These are phyloP conservation scores for Westerdykella aurantiaca DNA, from an alignment of 2,329 filamentous ascomycete genomes.

Conservation along the genomic window DNA sequence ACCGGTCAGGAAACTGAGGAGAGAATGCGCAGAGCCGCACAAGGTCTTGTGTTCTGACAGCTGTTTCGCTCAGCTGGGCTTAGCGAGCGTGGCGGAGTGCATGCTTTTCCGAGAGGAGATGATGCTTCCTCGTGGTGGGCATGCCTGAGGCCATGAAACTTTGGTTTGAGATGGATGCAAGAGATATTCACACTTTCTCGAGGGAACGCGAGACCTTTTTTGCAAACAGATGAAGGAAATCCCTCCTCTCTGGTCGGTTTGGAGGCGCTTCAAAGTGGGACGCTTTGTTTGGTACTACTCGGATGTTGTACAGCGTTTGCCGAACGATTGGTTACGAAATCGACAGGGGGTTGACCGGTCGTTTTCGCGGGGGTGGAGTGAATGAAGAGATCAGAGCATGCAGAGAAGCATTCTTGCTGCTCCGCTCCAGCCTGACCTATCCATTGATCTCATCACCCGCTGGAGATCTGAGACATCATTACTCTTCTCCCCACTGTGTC, in stretches of 20 bases:
- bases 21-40: constrained; percentile 29
- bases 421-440: no score
- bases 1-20: constrained; percentile 20
- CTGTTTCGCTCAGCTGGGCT: constrained; percentile 6
- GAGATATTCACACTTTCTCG: constrained; percentile 13
- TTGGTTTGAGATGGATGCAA: constrained; percentile 1
- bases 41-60: constrained; percentile 15
- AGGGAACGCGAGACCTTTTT: no score
- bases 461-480: constrained; percentile 12
- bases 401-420: no score
- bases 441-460: constrained; percentile 7
- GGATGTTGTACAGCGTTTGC: constrained; percentile 20
- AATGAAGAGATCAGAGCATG: constrained; percentile 17
- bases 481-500: constrained; percentile 24
- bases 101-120: constrained; percentile 7
- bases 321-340: constrained; percentile 33
- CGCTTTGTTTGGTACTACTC: constrained; percentile 26
- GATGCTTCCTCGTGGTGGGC: background rate
- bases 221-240: no score
- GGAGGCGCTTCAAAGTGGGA: constrained; percentile 10
- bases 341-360: constrained; percentile 31
- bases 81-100: constrained; percentile 33
- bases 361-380: constrained; percentile 26
- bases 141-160: constrained; percentile 20
- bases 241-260: constrained; percentile 3